Evolutionary conservation across 805 yeast species (phyloP).

Genomic region (Wickerhamomyces tratensis): DNA sequence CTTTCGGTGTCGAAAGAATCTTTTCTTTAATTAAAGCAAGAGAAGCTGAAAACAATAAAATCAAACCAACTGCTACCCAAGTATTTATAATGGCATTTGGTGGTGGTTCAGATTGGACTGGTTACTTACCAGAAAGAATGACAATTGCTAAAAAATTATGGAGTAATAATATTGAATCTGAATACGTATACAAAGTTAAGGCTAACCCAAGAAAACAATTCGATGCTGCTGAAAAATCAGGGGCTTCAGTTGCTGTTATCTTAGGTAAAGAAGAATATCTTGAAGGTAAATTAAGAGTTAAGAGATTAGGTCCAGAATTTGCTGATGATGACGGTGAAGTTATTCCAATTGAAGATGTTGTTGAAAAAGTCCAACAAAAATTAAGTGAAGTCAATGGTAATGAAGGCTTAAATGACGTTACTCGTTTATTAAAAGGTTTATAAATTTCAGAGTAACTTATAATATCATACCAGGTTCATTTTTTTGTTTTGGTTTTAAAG

Average conservation of each 20-base stretch:
- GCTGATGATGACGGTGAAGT: constrained; percentile 82
- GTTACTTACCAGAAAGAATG: constrained; percentile 91
- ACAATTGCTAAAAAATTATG: constrained; percentile 71
- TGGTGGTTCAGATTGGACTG: constrained; percentile 95
- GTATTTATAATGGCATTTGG: constrained; percentile 97
- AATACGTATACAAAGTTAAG: constrained; percentile 85
- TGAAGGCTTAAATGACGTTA: constrained; percentile 54
- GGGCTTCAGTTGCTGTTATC: constrained; percentile 84
- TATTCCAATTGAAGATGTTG: constrained; percentile 51
- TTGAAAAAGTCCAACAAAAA: constrained; percentile 39
- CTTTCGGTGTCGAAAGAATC: constrained; percentile 94
- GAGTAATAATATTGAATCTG: constrained; percentile 84
- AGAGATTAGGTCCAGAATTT: constrained; percentile 83
- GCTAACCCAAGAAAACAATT: constrained; percentile 95
- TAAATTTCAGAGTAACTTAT: constrained; percentile 12
- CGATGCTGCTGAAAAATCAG: constrained; percentile 94
- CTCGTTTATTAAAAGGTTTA: constrained; percentile 51
- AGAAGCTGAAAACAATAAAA: constrained; percentile 44
- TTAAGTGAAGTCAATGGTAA: constrained; percentile 34
- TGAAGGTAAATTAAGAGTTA: constrained; percentile 75
- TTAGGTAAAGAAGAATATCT: constrained; percentile 88
- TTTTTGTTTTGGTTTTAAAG: too few species aligned
- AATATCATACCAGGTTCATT: too few species aligned
- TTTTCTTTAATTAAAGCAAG: constrained; percentile 84
- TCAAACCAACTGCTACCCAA: constrained; percentile 83